phyloP scores from a whole-genome alignment of 2,329 filamentous ascomycete genomes.

The Fusarium sp. region DNA sequence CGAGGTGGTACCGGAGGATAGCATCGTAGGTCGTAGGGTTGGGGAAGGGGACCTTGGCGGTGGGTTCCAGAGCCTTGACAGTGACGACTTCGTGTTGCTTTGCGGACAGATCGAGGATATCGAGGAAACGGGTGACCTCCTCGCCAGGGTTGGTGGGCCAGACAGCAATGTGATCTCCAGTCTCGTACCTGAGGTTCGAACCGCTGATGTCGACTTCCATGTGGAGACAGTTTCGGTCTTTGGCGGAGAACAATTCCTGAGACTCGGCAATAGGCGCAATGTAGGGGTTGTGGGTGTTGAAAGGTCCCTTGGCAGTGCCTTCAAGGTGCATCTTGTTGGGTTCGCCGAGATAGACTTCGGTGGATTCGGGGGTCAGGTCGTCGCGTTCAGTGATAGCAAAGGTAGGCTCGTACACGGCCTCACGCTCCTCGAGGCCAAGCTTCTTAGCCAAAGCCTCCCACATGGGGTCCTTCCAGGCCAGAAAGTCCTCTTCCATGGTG shows the following conservation, averaged over 20 bases:
- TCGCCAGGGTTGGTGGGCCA: slow-evolving; percentile 96
- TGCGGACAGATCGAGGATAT: slow-evolving; percentile 77
- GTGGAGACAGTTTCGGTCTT: slow-evolving; percentile 94
- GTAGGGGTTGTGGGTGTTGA: slow-evolving; percentile 96
- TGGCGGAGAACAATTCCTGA: slow-evolving; percentile 88
- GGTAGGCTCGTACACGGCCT: slow-evolving; percentile 94
- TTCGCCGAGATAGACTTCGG: slow-evolving; percentile 92
- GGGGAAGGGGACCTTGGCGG: slow-evolving; percentile 97
- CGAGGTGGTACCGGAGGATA: slow-evolving; percentile 93
- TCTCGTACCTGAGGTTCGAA: slow-evolving; percentile 93
- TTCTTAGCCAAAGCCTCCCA: slow-evolving; percentile 86
- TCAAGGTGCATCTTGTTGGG: slow-evolving; percentile 97
- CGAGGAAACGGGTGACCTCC: slow-evolving; percentile 91
- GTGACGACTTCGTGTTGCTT: slow-evolving; percentile 87
- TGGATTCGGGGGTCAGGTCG: slow-evolving; percentile 77
- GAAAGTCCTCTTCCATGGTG: slow-evolving; percentile 99
- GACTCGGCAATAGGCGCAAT: slow-evolving; percentile 94
- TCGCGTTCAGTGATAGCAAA: slow-evolving; percentile 85
- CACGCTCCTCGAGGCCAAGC: slow-evolving; percentile 93
- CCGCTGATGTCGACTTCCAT: slow-evolving; percentile 93
- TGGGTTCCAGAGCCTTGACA: slow-evolving; percentile 92
- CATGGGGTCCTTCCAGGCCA: slow-evolving; percentile 99
- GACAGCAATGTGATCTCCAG: slow-evolving; percentile 95
- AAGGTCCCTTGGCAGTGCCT: slow-evolving; percentile 84
- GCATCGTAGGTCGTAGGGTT: slow-evolving; percentile 97